A percentile compares a stretch with the other conserved stretches of the same genome.
Conservation (phyloP, 306 rosid genomes). For the Canavalia ensiformis region DNA sequence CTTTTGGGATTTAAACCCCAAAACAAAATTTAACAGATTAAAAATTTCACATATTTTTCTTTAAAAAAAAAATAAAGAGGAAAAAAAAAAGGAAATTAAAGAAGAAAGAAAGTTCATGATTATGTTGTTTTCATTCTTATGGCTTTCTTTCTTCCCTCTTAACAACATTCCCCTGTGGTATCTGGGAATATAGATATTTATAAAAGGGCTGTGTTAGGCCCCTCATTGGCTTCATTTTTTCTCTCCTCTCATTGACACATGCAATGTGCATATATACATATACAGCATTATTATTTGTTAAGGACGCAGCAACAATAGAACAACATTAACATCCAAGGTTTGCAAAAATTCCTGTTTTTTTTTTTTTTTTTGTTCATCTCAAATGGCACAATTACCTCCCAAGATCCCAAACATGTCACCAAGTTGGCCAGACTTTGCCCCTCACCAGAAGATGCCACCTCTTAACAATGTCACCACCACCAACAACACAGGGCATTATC, state of each 20-base stretch:
- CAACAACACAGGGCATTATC: conserved; percentile 25
- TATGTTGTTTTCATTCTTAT: conserved; percentile 23
- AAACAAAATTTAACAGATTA: not conserved
- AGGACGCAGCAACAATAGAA: conserved; percentile 18
- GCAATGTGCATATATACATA: conserved; percentile 23
- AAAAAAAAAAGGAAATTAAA: not conserved
- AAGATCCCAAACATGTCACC: conserved; percentile 81
- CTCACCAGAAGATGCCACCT: conserved; percentile 47
- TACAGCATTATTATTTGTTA: not conserved
- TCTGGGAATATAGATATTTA: conserved; percentile 33
- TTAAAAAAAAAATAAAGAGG: not conserved
- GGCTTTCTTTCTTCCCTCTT: conserved; percentile 37
- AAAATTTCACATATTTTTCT: not conserved
- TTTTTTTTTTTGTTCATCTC: not conserved
- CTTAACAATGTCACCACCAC: not conserved
- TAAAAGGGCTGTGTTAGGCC: conserved; percentile 44
- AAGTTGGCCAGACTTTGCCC: conserved; percentile 73
- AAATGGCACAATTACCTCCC: conserved; percentile 96
- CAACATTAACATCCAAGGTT: conserved; percentile 29
- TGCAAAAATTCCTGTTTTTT: not conserved
- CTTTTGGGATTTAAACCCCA: conserved; percentile 39
- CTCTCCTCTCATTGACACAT: conserved; percentile 22
- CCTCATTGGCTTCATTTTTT: conserved; percentile 45
- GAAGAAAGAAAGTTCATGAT: not conserved
- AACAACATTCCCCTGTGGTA: conserved; percentile 44